These are phyloP conservation scores for Taxillus chinensis DNA, from an alignment of 164 flowering plant species.

Conservation along the genomic window DNA sequence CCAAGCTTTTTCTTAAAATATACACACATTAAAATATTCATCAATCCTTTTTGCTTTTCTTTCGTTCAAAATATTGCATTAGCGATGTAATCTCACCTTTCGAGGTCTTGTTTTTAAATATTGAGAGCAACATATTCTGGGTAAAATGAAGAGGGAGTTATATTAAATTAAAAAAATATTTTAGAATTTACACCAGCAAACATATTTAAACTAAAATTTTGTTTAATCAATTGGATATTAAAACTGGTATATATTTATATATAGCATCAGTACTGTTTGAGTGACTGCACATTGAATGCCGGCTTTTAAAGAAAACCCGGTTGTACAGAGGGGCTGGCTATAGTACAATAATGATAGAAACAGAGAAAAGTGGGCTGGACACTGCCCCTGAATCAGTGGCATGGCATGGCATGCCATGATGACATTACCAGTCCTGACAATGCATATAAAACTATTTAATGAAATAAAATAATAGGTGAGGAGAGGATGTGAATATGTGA, in stretches of 20 bases:
- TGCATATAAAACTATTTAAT: not conserved
- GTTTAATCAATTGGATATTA: too few relatives aligned
- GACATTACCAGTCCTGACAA: not conserved
- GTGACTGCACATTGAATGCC: too few relatives aligned
- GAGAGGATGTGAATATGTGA: too few relatives aligned
- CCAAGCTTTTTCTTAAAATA: not conserved
- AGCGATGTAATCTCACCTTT: not conserved
- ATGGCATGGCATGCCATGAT: not conserved
- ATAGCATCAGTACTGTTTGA: too few relatives aligned
- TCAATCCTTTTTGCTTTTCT: not conserved
- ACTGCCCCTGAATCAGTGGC: not conserved
- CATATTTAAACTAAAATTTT: not conserved
- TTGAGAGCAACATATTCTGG: too few relatives aligned
- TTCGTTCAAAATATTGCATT: not conserved
- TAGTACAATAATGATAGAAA: not conserved
- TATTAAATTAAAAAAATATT: not conserved
- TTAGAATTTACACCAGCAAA: not conserved
- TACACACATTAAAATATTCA: not conserved
- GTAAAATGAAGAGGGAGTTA: too few relatives aligned
- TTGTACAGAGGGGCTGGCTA: too few relatives aligned
- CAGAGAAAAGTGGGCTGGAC: not conserved
- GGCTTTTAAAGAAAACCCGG: too few relatives aligned
- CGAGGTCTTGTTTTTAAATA: too few relatives aligned
- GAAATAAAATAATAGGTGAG: too few relatives aligned
- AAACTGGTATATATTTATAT: too few relatives aligned